Base-by-base conservation (phyloP, 495 filamentous ascomycete genomes). In the Aspergillus hancockii region DNA sequence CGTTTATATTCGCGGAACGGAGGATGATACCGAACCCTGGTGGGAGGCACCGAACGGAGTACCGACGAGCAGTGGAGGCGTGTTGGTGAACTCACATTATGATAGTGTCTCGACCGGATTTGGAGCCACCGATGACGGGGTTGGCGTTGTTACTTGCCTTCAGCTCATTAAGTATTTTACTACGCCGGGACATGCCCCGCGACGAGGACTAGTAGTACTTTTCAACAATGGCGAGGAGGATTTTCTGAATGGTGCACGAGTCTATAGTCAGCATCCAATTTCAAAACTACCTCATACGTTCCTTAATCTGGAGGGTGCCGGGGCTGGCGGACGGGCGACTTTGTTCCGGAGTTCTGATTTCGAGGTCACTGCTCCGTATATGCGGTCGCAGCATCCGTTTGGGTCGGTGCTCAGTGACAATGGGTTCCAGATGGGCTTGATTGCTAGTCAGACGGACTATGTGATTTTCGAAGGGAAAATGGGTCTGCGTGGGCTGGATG, bases 191-290 rank as follows among this genome's bases (percentile, higher is more conserved):
- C 83, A 93, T 66, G 86, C 83, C 62, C 91, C 91, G 3, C 87
- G 87, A 62, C 83, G 83, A 62, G 93, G 92, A 1, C 78, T 98
- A 40, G 88, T 98, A 22, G 84, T 89, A 25, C 76, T 98, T 43
- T 79, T 98, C 61, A 98, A 98, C 75, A 97, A 98, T 66, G 93
- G 91, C 52, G 94, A 98, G 74, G 94, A 98, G 74, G 92, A 98
- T 68, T 94, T 83, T 55, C 79, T 98, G 46, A 93, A 94, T 67
- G 94, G 94, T 5, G 92, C 94, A 40, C 83, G 88, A 60, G 92
- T 87, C n/a, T 95, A 92, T 60, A 84, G 88, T 28, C 85, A 90
- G 52, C 89, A 92, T 66, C 93, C 93, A 8, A 79, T 97, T 57
- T 82, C 88, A 1, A 82, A 80, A 23, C 88, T 92, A 63, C 80